phyloP scores from a whole-genome alignment of 2,329 filamentous ascomycete species.

The Nigrograna mackinnonii region DNA sequence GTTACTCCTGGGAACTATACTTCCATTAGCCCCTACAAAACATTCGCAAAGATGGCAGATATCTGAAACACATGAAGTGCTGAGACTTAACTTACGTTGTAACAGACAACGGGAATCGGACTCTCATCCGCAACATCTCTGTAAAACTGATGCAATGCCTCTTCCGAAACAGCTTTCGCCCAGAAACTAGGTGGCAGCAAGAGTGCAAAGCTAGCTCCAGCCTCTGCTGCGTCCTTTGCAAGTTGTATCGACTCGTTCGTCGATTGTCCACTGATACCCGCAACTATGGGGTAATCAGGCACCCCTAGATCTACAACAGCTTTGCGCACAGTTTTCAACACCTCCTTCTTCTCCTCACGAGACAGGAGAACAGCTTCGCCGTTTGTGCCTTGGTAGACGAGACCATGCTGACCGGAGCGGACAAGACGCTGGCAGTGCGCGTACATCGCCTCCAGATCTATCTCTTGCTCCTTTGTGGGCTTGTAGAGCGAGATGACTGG shows the following conservation, averaged over 20 bases:
- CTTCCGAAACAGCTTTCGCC: conserved; percentile 31
- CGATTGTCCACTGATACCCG: conserved; percentile 36
- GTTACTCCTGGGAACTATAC: conserved; percentile 64
- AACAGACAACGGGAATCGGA: conserved; percentile 45
- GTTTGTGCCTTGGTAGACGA: conserved; percentile 45
- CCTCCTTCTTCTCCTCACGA: conserved; percentile 39
- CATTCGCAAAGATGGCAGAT: too few relatives aligned
- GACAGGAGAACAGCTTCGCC: conserved; percentile 41
- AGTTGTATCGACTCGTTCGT: conserved; percentile 42
- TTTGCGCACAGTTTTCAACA: conserved; percentile 44
- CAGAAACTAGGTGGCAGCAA: conserved; percentile 39
- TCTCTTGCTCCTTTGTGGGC: conserved; percentile 49
- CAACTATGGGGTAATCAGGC: conserved; percentile 47
- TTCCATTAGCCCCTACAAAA: background rate
- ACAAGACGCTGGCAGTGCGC: conserved; percentile 56
- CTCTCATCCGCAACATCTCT: conserved; percentile 29
- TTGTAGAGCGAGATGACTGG: conserved; percentile 58
- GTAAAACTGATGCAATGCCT: conserved; percentile 26
- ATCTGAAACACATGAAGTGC: background rate
- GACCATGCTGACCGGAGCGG: conserved; percentile 52
- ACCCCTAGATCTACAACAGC: conserved; percentile 37
- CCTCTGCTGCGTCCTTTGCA: conserved; percentile 26
- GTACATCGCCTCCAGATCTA: conserved; percentile 57
- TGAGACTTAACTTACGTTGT: conserved; percentile 34
- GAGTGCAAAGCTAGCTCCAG: conserved; percentile 37